These are phyloP conservation scores for Tagetes patula DNA, from an alignment of 129 eudicot genomes.

Conservation along the genomic window DNA sequence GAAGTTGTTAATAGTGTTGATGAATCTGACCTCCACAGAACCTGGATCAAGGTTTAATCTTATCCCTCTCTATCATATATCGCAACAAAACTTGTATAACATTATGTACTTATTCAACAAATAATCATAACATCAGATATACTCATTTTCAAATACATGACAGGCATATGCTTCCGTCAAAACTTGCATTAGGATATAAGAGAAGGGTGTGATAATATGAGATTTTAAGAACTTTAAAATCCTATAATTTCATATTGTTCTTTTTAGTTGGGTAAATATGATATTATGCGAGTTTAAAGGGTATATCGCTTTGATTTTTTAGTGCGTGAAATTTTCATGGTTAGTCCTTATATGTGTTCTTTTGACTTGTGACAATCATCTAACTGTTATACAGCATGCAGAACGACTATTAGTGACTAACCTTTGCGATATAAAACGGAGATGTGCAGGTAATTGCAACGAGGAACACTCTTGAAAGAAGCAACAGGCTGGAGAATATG, in stretches of 20 bases:
- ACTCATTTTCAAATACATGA: neutral
- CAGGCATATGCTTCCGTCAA: neutral
- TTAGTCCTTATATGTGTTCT: neutral
- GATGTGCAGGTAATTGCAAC: constrained; percentile 69
- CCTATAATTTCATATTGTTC: neutral
- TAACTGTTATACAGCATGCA: neutral
- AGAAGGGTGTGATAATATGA: neutral
- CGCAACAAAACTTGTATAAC: neutral
- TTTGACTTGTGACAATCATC: neutral
- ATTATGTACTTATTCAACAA: neutral
- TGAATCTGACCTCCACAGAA: constrained; percentile 73
- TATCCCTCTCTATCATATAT: constrained; percentile 6
- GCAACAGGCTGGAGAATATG: constrained; percentile 87
- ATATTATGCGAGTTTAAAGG: constrained; percentile 1
- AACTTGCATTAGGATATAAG: constrained; percentile 4
- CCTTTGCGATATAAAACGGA: constrained; percentile 21
- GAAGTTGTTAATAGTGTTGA: constrained; percentile 75
- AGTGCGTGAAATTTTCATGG: neutral
- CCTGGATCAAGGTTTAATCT: constrained; percentile 71
- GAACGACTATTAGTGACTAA: neutral
- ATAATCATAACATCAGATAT: neutral
- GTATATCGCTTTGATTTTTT: neutral
- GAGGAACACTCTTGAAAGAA: constrained; percentile 70
- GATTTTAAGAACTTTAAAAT: neutral
- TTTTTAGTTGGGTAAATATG: neutral